Conservation (phyloP, 2,329 filamentous ascomycete species). For the Phialophora verrucosa region DNA sequence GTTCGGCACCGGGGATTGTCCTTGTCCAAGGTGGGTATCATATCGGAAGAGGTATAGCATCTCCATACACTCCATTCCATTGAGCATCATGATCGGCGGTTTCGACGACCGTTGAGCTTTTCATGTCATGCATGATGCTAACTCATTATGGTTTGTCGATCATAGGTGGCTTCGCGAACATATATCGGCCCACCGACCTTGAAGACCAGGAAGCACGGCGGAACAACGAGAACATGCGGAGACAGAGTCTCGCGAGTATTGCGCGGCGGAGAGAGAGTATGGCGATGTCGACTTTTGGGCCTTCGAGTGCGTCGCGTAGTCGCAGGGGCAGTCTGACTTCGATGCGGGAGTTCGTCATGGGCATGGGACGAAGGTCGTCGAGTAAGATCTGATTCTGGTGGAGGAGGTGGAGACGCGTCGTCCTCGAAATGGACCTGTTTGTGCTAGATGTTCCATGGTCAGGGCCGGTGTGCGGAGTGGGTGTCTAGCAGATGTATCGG, state of each 20-base stretch:
- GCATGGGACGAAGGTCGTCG: conserved; percentile 6
- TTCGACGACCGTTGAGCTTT: no score
- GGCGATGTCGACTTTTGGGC: neutral
- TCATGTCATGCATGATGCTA: neutral
- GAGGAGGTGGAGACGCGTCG: neutral
- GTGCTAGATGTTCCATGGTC: neutral
- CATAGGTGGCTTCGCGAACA: conserved; percentile 40
- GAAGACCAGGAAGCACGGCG: conserved; percentile 42
- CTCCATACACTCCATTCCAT: no score
- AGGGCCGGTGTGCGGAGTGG: neutral
- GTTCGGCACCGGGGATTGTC: conserved; percentile 59
- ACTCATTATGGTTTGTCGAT: neutral
- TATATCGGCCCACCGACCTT: conserved; percentile 34
- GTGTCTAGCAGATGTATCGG: neutral
- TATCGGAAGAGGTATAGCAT: conserved; percentile 50
- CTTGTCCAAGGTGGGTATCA: conserved; percentile 49
- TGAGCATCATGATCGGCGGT: no score
- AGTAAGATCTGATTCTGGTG: conserved; percentile 18
- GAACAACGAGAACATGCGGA: conserved; percentile 39
- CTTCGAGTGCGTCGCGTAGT: conserved; percentile 13
- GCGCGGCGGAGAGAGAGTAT: conserved; percentile 16
- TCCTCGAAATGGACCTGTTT: neutral
- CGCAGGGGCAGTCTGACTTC: conserved; percentile 26
- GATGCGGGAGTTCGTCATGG: conserved; percentile 25
- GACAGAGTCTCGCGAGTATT: conserved; percentile 22